Percentiles rank a stretch among this genome's conserved stretches.
Evolutionary conservation across 202 grass and related monocot species (phyloP).

Genomic region (Hordeum pubiflorum): DNA sequence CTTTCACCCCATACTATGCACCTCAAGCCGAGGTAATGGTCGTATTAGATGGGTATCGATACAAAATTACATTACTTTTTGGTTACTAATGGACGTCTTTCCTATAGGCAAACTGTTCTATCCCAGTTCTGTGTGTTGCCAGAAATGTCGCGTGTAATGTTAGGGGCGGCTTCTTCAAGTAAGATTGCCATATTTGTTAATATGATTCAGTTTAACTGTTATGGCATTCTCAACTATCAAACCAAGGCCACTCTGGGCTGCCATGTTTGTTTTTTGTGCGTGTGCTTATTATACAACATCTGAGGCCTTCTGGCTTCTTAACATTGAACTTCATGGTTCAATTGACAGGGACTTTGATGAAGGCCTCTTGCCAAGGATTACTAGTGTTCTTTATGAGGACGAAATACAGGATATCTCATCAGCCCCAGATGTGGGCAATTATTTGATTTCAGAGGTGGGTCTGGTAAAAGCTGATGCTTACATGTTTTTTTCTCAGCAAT

Average conservation of each 20-base stretch:
- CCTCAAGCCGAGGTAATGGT: conserved; percentile 91
- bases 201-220: conserved; percentile 7
- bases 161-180: conserved; percentile 97
- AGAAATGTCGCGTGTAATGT: conserved; percentile 99
- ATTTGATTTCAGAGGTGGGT: conserved; percentile 82
- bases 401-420: conserved; percentile 60
- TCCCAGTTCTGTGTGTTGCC: conserved; percentile 81
- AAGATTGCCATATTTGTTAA: conserved; percentile 24
- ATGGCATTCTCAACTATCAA: conserved; percentile 9
- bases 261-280: neutral
- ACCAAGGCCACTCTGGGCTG: neutral
- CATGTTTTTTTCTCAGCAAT: neutral
- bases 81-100: conserved; percentile 22
- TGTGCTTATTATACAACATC: neutral
- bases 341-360: conserved; percentile 84
- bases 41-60: conserved; percentile 11
- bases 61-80: neutral
- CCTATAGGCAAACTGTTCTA: conserved; percentile 59
- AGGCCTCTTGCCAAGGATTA: conserved; percentile 60
- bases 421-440: conserved; percentile 85
- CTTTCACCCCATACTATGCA: conserved; percentile 96
- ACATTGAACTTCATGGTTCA: conserved; percentile 9
- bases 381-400: conserved; percentile 65
- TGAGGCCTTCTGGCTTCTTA: neutral
- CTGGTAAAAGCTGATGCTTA: conserved; percentile 10